phyloP scores from a whole-genome alignment of 1,284 basidiomycete genomes.

The Apiotrichum sp. region DNA sequence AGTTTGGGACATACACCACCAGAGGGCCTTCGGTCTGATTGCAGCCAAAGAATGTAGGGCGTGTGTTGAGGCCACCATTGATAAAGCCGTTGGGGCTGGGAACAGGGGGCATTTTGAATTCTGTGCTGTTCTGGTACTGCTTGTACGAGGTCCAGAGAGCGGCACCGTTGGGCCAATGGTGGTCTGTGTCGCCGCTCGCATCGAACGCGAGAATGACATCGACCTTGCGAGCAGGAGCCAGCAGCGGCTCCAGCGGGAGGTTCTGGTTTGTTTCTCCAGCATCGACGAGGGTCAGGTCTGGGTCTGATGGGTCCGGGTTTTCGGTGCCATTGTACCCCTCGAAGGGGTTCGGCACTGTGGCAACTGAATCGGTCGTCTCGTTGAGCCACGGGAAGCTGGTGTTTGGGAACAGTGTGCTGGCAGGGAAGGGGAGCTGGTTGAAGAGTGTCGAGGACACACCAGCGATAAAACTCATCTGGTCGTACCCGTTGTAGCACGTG shows the following conservation, averaged over 20 bases:
- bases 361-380: slow-evolving; percentile 36
- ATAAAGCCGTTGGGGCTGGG: slow-evolving; percentile 50
- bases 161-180: slow-evolving; percentile 51
- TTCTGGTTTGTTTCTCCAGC: slow-evolving; percentile 50
- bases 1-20: slow-evolving; percentile 49
- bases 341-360: slow-evolving; percentile 48
- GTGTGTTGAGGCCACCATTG: slow-evolving; percentile 51
- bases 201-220: slow-evolving; percentile 54
- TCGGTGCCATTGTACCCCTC: slow-evolving; percentile 16
- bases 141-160: slow-evolving; percentile 40
- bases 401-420: slow-evolving; percentile 9
- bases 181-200: slow-evolving; percentile 48
- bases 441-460: slow-evolving; percentile 46
- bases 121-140: slow-evolving; percentile 21
- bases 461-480: slow-evolving; percentile 46
- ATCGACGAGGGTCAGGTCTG: slow-evolving; percentile 46
- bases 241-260: slow-evolving; percentile 51
- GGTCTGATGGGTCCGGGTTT: slow-evolving; percentile 33
- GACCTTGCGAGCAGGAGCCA: slow-evolving; percentile 49
- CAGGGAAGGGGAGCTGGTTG: slow-evolving; percentile 32
- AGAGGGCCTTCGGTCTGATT: slow-evolving; percentile 47
- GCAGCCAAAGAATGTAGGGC: slow-evolving; percentile 48
- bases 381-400: slow-evolving; percentile 30
- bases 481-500: slow-evolving; percentile 43
- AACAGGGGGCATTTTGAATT: slow-evolving; percentile 46